Base-by-base conservation (phyloP, 345 rosid genomes). In the Kernera saxatilis region DNA sequence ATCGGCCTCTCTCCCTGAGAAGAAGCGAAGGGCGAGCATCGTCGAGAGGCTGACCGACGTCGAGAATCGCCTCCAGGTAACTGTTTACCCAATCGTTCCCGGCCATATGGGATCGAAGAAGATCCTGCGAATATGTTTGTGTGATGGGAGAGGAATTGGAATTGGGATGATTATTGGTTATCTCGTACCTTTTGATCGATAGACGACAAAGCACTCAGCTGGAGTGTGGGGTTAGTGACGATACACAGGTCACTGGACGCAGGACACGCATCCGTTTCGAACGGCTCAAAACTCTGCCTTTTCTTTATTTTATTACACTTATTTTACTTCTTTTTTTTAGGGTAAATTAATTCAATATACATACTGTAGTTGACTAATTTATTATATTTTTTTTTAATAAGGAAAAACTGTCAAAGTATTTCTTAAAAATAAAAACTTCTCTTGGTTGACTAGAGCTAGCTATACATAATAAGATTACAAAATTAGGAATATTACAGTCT, bases 61-160 rank as follows among this genome's bases (percentile, higher is more conserved):
- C 99, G n/a, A 95, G 87, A 53, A 95, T 95, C 51, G 99, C 98
- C 74, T 95, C 99, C 33, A 95, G 80, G 78, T 95, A 95, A 64
- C 99, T 90, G 87, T 91, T 92, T 13, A 95, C 83, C 99, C 99
- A 95, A 72, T 95, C 99, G 83, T 95, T 95, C 30, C 97, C 99
- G 36, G 98, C 99, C 99, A 92, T 95, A 37, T 22, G 53, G 5
- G 76, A 62, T 48, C 70, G 25, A 30, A 21, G 60, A 26, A 2
- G 35, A 32, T 8, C 27, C 26, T 12, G 17, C 6, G 23, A 39
- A 18, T 27, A 4, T 7, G 18, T 29, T 3, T 17, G 29, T 26
- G 30, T 23, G 61, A 25, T 58, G 58, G 44, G 19, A 36, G 32
- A 32, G 55, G 45, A 21, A 5, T 19, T 39, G 74, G 25, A 29